Percentiles rank a stretch among this genome's conserved stretches.
These are phyloP conservation scores for Chytriomyces confervae DNA, from an alignment of 192 early-diverging fungal species.

Conservation along the genomic window DNA sequence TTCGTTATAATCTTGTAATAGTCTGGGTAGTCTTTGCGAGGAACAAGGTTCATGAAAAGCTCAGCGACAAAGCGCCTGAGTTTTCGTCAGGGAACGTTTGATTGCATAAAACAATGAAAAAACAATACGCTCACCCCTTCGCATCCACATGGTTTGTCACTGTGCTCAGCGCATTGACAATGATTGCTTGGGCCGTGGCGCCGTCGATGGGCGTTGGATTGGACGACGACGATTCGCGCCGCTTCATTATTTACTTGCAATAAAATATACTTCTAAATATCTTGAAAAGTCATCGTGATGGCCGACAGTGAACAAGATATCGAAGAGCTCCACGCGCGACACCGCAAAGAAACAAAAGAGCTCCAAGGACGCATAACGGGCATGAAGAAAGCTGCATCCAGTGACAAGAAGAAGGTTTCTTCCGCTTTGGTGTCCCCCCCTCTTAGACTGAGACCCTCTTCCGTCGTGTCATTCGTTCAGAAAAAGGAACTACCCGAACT, in stretches of 20 bases:
- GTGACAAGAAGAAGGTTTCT: constrained; percentile 72
- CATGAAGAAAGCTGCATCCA: constrained; percentile 80
- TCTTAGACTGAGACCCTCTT: background rate
- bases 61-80: constrained; percentile 66
- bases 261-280: background rate
- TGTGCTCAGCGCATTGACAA: constrained; percentile 22
- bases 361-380: constrained; percentile 69
- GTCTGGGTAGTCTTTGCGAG: constrained; percentile 76
- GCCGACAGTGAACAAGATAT: constrained; percentile 47
- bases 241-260: no score
- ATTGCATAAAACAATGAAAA: background rate
- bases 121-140: constrained; percentile 39
- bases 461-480: constrained; percentile 36
- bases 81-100: background rate
- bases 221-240: no score
- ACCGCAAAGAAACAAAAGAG: constrained; percentile 79
- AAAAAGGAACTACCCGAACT: constrained; percentile 83
- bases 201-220: background rate
- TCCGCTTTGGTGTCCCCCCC: no score
- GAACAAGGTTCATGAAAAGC: constrained; percentile 79
- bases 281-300: background rate
- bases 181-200: background rate
- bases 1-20: constrained; percentile 90
- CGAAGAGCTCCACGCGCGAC: constrained; percentile 74
- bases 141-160: constrained; percentile 31